phyloP scores from a whole-genome alignment of 768 basidiomycete species.

The Suillus subluteus region DNA sequence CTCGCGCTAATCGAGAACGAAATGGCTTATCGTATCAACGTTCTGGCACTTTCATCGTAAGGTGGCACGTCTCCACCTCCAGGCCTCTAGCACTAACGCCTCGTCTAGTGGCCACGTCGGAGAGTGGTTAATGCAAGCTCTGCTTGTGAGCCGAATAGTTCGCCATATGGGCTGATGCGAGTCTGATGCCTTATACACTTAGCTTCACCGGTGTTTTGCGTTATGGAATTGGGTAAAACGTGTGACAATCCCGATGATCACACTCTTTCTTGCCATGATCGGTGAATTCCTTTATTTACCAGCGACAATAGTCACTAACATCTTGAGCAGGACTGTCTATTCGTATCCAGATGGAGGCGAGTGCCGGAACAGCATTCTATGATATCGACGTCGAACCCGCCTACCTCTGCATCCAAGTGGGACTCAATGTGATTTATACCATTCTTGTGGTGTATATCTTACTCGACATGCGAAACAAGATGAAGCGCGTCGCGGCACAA shows the following conservation, averaged over 20 bases:
- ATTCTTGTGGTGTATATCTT: conserved; percentile 29
- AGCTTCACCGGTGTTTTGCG: neutral
- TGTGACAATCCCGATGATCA: neutral
- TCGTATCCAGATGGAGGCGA: neutral
- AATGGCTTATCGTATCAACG: neutral
- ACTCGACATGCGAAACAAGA: conserved; percentile 19
- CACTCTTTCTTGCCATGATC: neutral
- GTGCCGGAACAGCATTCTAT: neutral
- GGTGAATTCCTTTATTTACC: neutral
- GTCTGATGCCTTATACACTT: neutral
- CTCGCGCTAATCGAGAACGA: neutral
- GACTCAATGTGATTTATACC: conserved; percentile 29
- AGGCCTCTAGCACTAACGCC: neutral
- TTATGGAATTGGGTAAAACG: neutral
- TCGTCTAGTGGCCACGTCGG: neutral
- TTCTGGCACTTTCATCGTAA: neutral
- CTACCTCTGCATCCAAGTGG: conserved; percentile 15
- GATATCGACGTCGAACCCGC: conserved; percentile 21
- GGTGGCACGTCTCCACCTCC: no score
- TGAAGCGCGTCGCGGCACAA: conserved; percentile 17
- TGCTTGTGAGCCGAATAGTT: neutral
- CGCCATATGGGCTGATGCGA: neutral
- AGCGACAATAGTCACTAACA: neutral
- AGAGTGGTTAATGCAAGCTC: neutral
- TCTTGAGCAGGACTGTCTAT: neutral